Percentiles rank a stretch among this genome's conserved stretches.
These are phyloP conservation scores for Trypanosoma conorhini DNA, from an alignment of 208 protist species.

Conservation along the genomic window DNA sequence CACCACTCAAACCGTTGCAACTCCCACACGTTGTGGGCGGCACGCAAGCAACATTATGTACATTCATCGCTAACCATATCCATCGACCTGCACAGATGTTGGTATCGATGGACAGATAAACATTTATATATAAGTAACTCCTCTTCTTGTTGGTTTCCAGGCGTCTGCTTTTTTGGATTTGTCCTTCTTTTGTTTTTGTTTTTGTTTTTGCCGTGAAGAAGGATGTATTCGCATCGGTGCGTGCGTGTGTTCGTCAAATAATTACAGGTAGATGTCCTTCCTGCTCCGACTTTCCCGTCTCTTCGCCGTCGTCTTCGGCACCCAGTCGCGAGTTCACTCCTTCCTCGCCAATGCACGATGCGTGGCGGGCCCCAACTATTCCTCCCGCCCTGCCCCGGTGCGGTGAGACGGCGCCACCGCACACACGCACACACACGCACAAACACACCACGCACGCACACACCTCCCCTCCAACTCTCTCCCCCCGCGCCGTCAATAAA, in stretches of 20 bases:
- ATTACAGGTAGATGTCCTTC: background rate
- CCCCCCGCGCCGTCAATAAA: background rate
- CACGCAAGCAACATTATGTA: background rate
- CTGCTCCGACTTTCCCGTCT: background rate
- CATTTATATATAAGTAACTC: background rate
- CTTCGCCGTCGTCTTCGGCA: background rate
- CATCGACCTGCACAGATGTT: background rate
- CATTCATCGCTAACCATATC: background rate
- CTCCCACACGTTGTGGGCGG: background rate
- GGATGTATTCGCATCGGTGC: background rate
- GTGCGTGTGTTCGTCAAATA: background rate
- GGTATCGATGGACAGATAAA: background rate
- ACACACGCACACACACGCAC: background rate
- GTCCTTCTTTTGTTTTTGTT: slow-evolving; percentile 7
- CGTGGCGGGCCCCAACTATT: too few species aligned
- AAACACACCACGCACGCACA: slow-evolving; percentile 12
- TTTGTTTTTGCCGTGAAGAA: background rate
- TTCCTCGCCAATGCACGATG: background rate
- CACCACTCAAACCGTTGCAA: background rate
- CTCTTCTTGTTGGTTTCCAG: background rate
- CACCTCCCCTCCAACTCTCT: background rate
- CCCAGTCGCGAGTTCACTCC: background rate
- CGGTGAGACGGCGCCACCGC: too few species aligned
- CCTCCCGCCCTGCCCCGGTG: too few species aligned
- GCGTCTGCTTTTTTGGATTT: background rate